phyloP scores from a whole-genome alignment of 352 stramenopile genomes.

The Blastocystis sp. region DNA sequence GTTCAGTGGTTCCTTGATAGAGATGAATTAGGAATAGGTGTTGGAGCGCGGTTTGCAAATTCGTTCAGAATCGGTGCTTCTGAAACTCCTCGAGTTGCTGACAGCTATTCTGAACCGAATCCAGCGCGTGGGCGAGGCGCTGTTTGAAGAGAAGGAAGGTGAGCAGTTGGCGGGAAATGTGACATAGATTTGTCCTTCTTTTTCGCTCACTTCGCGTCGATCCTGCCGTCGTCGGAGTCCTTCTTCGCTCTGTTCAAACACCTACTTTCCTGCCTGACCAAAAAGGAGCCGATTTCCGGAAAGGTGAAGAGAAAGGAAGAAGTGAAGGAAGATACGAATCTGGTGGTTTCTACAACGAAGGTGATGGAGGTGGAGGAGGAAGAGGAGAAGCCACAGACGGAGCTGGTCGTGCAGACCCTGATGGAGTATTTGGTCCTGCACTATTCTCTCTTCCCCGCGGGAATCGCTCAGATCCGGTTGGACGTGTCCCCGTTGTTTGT shows the following conservation, averaged over 20 bases:
- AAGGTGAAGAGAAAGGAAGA: not conserved
- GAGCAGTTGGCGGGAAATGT: no score
- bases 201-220: not conserved
- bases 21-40: not conserved
- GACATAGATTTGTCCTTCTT: not conserved
- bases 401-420: not conserved
- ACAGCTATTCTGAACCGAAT: constrained; percentile 6
- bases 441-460: not conserved
- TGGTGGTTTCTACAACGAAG: not conserved
- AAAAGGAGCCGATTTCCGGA: constrained; percentile 13
- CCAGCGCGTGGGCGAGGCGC: not conserved
- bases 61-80: not conserved
- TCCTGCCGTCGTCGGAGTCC: not conserved
- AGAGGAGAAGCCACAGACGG: not conserved
- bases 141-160: not conserved
- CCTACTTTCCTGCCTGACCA: not conserved
- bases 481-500: constrained; percentile 37
- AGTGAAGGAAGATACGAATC: not conserved
- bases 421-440: not conserved
- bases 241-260: constrained; percentile 35
- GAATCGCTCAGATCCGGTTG: not conserved
- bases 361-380: constrained; percentile 19
- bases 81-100: constrained; percentile 20
- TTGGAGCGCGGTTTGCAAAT: constrained; percentile 4
- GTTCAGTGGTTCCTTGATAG: not conserved